phyloP scores from a whole-genome alignment of 2,329 filamentous ascomycete genomes.

The Pyrenophora tritici-repentis region DNA sequence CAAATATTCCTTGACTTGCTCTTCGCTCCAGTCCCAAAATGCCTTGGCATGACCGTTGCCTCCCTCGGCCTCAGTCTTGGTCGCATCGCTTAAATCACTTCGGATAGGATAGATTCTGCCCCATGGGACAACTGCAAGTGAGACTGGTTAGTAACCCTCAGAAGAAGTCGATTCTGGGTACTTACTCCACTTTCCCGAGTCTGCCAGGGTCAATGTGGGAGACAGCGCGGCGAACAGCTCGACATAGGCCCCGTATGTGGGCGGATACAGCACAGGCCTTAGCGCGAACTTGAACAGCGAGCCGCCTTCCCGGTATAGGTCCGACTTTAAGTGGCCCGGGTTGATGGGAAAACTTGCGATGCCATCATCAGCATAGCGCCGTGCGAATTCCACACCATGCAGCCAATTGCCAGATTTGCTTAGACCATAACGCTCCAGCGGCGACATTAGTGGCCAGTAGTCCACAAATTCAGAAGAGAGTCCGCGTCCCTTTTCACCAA shows the following conservation, averaged over 20 bases:
- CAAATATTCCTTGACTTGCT: not conserved
- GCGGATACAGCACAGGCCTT: not conserved
- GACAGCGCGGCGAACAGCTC: not conserved
- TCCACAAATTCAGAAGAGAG: not conserved
- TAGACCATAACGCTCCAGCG: not conserved
- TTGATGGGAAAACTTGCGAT: not conserved
- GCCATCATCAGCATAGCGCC: not conserved
- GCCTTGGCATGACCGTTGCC: not conserved
- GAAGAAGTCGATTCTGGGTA: not conserved
- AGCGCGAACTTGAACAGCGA: not conserved
- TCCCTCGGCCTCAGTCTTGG: not conserved
- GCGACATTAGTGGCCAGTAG: not conserved
- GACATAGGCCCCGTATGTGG: not conserved
- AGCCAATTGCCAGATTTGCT: not conserved
- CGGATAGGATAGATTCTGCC: not conserved
- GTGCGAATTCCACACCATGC: not conserved
- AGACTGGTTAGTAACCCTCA: not conserved
- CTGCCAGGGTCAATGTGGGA: not conserved
- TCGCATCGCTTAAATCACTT: not conserved
- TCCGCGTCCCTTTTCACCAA: not conserved
- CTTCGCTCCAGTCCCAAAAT: constrained; percentile 3
- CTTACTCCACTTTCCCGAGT: not conserved
- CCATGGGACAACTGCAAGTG: not conserved
- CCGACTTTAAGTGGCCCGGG: not conserved
- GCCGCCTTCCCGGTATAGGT: not conserved